Percentiles rank a stretch among this genome's conserved stretches.
phyloP scores from a whole-genome alignment of 1,284 basidiomycete species.

The Naganishia sp. region DNA sequence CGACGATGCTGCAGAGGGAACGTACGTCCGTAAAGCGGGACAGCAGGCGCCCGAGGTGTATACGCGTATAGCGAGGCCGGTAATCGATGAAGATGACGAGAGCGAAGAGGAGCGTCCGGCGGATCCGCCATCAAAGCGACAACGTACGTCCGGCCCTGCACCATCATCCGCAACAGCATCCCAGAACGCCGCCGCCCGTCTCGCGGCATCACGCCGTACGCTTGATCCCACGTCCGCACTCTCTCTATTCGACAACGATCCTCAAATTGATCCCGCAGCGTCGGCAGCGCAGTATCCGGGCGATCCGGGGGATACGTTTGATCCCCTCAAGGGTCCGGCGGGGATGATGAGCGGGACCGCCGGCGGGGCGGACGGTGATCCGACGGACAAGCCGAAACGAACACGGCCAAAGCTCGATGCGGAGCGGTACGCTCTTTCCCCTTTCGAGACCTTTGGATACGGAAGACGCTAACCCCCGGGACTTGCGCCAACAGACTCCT shows the following conservation, averaged over 20 bases:
- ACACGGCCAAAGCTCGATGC: constrained; percentile 69
- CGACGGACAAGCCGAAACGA: constrained; percentile 58
- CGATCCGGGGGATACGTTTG: constrained; percentile 8
- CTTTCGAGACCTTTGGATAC: not conserved
- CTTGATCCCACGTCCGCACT: constrained; percentile 10
- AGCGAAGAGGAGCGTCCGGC: constrained; percentile 2
- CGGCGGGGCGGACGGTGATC: constrained; percentile 19
- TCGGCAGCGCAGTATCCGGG: not conserved
- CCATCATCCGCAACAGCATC: not conserved
- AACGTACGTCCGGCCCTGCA: not conserved
- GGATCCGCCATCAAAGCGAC: constrained; percentile 4
- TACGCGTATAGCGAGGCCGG: constrained; percentile 7
- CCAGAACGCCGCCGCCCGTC: constrained; percentile 6
- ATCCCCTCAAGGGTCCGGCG: constrained; percentile 14
- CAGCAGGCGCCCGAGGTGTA: constrained; percentile 1
- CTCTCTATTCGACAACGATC: constrained; percentile 15
- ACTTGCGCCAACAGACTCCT: constrained; percentile 57
- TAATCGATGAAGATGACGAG: constrained; percentile 3
- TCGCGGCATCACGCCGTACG: constrained; percentile 6
- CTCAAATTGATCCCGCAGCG: not conserved
- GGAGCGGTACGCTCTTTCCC: constrained; percentile 54
- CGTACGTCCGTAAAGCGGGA: not conserved
- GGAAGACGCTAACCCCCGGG: not conserved
- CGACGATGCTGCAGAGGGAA: not conserved
- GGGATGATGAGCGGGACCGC: constrained; percentile 20